These are phyloP conservation scores for Ophiostoma australiae DNA, from an alignment of 2,329 filamentous ascomycete genomes.

Conservation along the genomic window DNA sequence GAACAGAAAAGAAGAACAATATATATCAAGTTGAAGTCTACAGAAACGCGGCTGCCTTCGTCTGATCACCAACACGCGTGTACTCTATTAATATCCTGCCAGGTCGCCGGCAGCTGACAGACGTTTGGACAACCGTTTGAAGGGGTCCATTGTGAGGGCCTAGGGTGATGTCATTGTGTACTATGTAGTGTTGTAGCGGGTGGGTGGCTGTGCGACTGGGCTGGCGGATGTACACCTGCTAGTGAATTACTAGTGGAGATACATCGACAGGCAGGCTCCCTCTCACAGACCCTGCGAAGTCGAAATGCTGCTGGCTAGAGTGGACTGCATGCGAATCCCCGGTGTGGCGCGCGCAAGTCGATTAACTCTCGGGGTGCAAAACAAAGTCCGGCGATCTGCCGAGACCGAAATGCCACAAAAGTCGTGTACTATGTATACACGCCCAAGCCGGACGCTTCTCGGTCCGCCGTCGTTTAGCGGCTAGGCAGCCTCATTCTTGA, in stretches of 20 bases:
- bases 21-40: not conserved
- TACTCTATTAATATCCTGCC: conserved; percentile 3
- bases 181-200: not conserved
- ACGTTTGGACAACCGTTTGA: not conserved
- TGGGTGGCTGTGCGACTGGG: conserved; percentile 5
- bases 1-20: not conserved
- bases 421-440: too few relatives aligned
- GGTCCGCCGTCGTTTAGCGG: not conserved
- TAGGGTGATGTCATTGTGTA: conserved; percentile 16
- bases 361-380: not conserved
- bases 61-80: not conserved
- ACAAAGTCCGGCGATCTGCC: not conserved
- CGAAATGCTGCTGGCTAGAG: conserved; percentile 6
- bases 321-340: not conserved
- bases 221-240: not conserved
- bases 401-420: not conserved
- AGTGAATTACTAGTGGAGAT: not conserved
- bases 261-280: not conserved
- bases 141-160: not conserved
- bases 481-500: not conserved
- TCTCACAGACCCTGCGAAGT: not conserved
- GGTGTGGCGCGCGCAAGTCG: not conserved
- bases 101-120: not conserved
- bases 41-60: conserved; percentile 1
- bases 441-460: not conserved